A percentile compares a stretch with the other conserved stretches of the same genome.
phyloP scores from a whole-genome alignment of 257 asterid genomes.

The Handroanthus guayacan region DNA sequence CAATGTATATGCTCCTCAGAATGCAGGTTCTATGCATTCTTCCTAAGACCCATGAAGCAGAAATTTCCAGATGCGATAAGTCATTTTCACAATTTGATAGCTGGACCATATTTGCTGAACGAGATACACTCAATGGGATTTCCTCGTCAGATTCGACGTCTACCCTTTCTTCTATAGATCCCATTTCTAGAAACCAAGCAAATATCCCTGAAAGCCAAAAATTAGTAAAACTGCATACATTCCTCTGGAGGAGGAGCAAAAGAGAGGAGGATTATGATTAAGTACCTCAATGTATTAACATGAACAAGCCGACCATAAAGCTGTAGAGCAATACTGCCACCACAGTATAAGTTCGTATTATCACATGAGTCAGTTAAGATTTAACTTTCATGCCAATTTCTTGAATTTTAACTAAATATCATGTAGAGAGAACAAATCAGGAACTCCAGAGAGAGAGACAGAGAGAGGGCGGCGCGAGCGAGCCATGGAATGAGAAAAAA shows the following conservation, averaged over 20 bases:
- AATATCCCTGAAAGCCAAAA: slow-evolving; percentile 4
- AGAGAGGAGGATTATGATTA: background rate
- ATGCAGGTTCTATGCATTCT: slow-evolving; percentile 55
- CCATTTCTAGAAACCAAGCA: slow-evolving; percentile 47
- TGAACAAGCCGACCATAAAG: slow-evolving; percentile 26
- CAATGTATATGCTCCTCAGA: slow-evolving; percentile 70
- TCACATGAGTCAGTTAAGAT: slow-evolving; percentile 5
- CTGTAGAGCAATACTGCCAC: background rate
- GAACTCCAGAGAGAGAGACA: no score
- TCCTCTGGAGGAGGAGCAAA: background rate
- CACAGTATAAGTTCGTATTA: background rate
- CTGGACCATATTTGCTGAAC: slow-evolving; percentile 49
- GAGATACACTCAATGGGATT: slow-evolving; percentile 62
- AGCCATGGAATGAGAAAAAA: background rate
- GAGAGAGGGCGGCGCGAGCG: no score
- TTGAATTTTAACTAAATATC: background rate
- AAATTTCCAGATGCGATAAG: slow-evolving; percentile 45
- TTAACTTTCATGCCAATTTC: background rate
- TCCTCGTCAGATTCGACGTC: slow-evolving; percentile 85
- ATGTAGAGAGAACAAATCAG: background rate
- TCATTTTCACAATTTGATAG: slow-evolving; percentile 59
- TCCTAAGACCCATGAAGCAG: slow-evolving; percentile 51
- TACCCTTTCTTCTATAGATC: slow-evolving; percentile 56
- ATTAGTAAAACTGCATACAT: slow-evolving; percentile 33
- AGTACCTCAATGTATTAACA: background rate